Evolutionary conservation across 2,329 filamentous ascomycete genomes (phyloP), one percentile per base, ranked within the genome.

Genomic region (Penicillium sp.): DNA sequence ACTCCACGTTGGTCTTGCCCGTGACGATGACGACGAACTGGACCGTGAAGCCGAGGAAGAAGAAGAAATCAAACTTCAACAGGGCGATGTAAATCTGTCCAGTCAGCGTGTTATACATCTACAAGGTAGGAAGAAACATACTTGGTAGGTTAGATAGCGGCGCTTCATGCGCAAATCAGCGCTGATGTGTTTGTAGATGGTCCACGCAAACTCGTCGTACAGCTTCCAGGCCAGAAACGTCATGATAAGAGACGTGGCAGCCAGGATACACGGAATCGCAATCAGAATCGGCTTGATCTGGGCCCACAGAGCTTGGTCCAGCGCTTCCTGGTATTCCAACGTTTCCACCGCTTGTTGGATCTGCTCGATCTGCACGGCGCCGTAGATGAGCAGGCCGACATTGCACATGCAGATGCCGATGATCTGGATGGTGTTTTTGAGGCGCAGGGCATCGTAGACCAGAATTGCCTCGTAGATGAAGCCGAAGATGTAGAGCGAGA

Each of bases 1-100:
- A 90, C 72, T 99, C 94, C 65, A 85, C 79, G 60, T 87, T 83
- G 48, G 82, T 81, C 24, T 79, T 81, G 62, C 83, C 82, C 46
- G 84, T 87, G 59, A 99, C 91, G 58, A 97, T 89, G 65, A 99
- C 93, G 54, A 97, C 83, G 74, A 99, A 99, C 70, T 99, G 94
- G 47, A 99, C 90, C 6, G 94, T 97, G 74, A 99, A 99, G 55
- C 93, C 94, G 51, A 99, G 85, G 81, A 99, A 99, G 81, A 99
- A 97, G 85, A 99, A 99, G 76, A 99, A 97, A 77, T 99, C 94
- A 73, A 99, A 99, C 75, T 99, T 99, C 63, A 99, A 83, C 11
- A 99, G 83, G 38, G 94, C 91, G 68, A 99, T 97, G 75, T 97
- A 99, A 72, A 99, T 92, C 92, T 96, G 61, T 5, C 14, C 14